Evolutionary conservation across 2,329 filamentous ascomycete genomes (phyloP), one percentile per base, ranked within the genome.

Genomic region (Ophioceras dolichostomum): DNA sequence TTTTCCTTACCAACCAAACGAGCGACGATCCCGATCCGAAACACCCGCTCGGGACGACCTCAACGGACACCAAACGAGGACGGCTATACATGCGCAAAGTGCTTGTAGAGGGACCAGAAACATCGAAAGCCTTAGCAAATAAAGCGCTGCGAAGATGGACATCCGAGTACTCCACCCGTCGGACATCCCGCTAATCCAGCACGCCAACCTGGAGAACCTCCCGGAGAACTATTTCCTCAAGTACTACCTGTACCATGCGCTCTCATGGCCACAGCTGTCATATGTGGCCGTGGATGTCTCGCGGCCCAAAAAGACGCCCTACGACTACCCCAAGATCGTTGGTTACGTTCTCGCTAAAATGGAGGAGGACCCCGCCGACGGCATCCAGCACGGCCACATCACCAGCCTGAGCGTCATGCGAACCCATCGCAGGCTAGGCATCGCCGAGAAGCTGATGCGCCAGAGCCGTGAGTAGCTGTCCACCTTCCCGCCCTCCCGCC

Each of bases 211-310:
- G 58, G 94, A 93, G 59, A 98, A 98, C 68, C 74, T 98, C 38
- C 91, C 91, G 47, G 91, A 98, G 64, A 98, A 98, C 71, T 98
- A 98, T 75, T 96, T 96, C 61, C 84, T 94, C 64, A 98, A 98
- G 73, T 98, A 98, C 73, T 98, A 98, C 68, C 79, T 98, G 54
- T 98, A 98, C 74, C 91, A 98, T 64, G 88, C 89, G 13, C 78
- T 96, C 48, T 94, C 87, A 50, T 98, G 91, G 91, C 91, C 91
- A 32, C 89, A 96, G 64, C 77, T 98, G 47, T 89, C 82, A 62
- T 96, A 88, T 62, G 89, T 98, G 40, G 91, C 91, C 49, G 87
- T 98, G 51, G 89, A 96, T 60, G 79, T 88, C 40, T 83, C 82
- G 16, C 76, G 86, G 26, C 83, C 86, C 24, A 73, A 73, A 49